Evolutionary conservation across 305 asterid species (phyloP).

Genomic region (Fraxinus nigra): DNA sequence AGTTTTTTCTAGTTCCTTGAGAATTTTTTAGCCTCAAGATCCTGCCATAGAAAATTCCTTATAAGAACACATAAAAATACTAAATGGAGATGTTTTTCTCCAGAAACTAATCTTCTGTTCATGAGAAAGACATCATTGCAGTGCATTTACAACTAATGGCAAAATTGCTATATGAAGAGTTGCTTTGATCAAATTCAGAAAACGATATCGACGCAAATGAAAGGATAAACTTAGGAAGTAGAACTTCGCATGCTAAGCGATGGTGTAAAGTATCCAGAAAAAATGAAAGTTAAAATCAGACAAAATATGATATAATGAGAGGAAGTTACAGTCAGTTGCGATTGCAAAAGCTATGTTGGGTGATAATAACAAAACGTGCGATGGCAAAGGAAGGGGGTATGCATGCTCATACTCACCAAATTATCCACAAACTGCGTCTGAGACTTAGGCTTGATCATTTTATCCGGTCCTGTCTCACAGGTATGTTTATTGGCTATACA

Average conservation of each 20-base stretch:
- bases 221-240: neutral
- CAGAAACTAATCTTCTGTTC: neutral
- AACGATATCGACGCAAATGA: neutral
- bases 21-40: neutral
- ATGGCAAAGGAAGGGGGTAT: neutral
- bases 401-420: constrained; percentile 29
- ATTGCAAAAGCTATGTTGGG: neutral
- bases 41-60: constrained; percentile 30
- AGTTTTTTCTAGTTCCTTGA: constrained; percentile 7
- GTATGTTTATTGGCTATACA: constrained; percentile 15
- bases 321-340: neutral
- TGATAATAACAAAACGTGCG: neutral
- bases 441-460: constrained; percentile 30
- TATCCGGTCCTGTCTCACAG: constrained; percentile 22
- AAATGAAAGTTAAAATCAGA: neutral
- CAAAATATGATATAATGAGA: neutral
- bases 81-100: neutral
- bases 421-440: constrained; percentile 29
- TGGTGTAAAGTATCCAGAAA: neutral
- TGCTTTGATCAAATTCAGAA: neutral
- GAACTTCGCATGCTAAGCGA: neutral
- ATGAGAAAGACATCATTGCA: neutral
- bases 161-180: neutral
- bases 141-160: neutral
- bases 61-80: neutral